Base-by-base conservation (phyloP, 768 basidiomycete genomes). In the Termitomyces sp. region DNA sequence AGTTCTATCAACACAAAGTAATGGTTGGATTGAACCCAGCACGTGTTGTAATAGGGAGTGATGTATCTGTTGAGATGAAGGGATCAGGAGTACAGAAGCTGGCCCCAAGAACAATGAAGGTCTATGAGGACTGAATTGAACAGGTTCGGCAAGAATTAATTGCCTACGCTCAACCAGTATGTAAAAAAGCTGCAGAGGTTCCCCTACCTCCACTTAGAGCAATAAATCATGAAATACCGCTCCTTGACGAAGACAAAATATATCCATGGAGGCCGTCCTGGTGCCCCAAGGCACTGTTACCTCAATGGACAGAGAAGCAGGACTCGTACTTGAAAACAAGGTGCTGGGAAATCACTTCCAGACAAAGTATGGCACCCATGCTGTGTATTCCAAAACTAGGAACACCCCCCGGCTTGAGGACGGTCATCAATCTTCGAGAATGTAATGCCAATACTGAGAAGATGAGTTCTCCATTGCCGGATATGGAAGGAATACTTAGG, bases 271-370 rank as follows among this genome's bases (percentile, higher is more conserved):
- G 67, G 0, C 62, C 68, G 0, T 68, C 74, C 0, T 39, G 60
- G 9, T 82, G 80, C 47, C 74, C 76, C 2, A 76, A 80, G 45
- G 66, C 72, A 0, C 55, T 79, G 3, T 13, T 63, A 26, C 16
- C 22, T 2, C 71, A 71, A 46, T 72, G 73, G 71, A 52, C 40
- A 4, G 65, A 67, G 26, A 76, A 75, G 27, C 32, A 65, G 0
- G 63, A 70, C 32, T 62, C 67, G 0, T 76, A 76, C 42, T 9
- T 72, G 0, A 64, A 57, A 26, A 55, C 69, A 2, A 69, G 68
- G 0, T 58, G 65, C 0, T 73, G 71, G 72, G 48, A 70, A n/a
- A 69, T 74, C 8, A 64, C 64, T n/a, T 0, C 63, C 4, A 62
- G 69, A n/a, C 54, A 65, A 0, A 81, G 73, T 34, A 70, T 71